phyloP scores from a whole-genome alignment of 2,329 filamentous ascomycete genomes.

The Colletotrichum liriopes region DNA sequence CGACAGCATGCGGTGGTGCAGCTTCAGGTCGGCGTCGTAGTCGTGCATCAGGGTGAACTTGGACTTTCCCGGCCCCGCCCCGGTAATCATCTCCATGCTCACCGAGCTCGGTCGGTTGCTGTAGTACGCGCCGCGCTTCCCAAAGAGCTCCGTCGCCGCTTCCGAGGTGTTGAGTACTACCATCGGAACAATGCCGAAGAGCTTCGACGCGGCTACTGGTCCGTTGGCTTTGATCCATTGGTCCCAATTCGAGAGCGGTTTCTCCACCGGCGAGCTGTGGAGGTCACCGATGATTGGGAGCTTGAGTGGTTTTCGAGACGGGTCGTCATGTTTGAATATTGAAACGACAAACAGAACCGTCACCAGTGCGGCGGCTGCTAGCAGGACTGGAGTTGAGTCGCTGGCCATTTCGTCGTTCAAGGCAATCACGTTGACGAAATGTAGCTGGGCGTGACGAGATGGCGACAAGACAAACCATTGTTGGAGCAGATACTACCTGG shows the following conservation, averaged over 20 bases:
- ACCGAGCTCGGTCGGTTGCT: constrained; percentile 45
- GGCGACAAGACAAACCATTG: background rate
- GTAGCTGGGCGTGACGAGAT: background rate
- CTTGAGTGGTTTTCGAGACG: constrained; percentile 29
- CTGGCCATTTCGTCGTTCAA: background rate
- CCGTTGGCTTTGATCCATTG: constrained; percentile 43
- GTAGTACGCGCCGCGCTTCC: constrained; percentile 45
- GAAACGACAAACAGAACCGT: background rate
- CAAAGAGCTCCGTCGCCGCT: constrained; percentile 45
- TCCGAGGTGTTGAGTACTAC: constrained; percentile 44
- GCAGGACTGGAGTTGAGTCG: background rate
- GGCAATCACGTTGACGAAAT: background rate
- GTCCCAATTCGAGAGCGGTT: constrained; percentile 45
- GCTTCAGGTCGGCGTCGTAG: constrained; percentile 57
- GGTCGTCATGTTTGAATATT: background rate
- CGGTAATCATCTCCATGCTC: constrained; percentile 48
- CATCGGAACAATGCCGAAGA: constrained; percentile 45
- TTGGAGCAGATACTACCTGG: background rate
- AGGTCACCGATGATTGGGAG: constrained; percentile 45
- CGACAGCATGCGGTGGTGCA: constrained; percentile 57
- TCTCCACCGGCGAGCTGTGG: constrained; percentile 44
- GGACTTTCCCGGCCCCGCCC: constrained; percentile 42
- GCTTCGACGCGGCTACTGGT: constrained; percentile 40
- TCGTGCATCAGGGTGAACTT: constrained; percentile 46
- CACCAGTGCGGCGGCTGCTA: constrained; percentile 7